Evolutionary conservation across 164 flowering plant genomes (phyloP).

Genomic region (Paratinospora sagittata): DNA sequence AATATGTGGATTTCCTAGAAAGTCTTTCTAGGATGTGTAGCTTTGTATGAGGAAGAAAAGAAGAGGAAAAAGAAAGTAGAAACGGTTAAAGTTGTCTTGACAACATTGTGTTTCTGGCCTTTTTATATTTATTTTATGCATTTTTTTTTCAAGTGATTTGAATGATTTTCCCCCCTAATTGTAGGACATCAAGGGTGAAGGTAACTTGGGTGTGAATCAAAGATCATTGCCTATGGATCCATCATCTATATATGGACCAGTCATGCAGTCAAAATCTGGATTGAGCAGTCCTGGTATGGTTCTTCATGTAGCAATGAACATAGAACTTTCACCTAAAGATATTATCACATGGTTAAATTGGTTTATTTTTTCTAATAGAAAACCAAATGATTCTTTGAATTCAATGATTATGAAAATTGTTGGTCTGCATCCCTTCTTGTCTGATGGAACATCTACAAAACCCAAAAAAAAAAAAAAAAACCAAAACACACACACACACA

Average conservation of each 20-base stretch:
- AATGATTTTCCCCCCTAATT: slow-evolving; percentile 11
- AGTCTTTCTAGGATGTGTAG: not conserved
- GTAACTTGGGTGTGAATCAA: slow-evolving; percentile 51
- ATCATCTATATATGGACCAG: slow-evolving; percentile 75
- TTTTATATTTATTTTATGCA: not conserved
- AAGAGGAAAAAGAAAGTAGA: not conserved
- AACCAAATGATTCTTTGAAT: not conserved
- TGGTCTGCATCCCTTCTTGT: not conserved
- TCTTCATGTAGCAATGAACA: not conserved
- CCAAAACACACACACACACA: too few relatives aligned
- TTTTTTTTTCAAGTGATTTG: not conserved
- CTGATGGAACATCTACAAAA: too few relatives aligned
- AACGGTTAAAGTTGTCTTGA: not conserved
- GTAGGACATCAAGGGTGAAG: slow-evolving; percentile 72
- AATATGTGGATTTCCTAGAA: not conserved
- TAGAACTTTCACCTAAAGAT: not conserved
- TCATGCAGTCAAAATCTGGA: slow-evolving; percentile 80
- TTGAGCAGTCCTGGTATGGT: slow-evolving; percentile 52
- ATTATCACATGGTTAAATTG: not conserved
- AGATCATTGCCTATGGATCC: slow-evolving; percentile 78
- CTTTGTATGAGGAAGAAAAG: not conserved
- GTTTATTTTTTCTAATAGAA: not conserved
- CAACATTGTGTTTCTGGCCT: not conserved
- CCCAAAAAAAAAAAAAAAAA: too few relatives aligned
- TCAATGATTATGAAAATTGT: not conserved